Base-by-base conservation (phyloP, 108 stramenopile species). In the Nitzschia sp. region DNA sequence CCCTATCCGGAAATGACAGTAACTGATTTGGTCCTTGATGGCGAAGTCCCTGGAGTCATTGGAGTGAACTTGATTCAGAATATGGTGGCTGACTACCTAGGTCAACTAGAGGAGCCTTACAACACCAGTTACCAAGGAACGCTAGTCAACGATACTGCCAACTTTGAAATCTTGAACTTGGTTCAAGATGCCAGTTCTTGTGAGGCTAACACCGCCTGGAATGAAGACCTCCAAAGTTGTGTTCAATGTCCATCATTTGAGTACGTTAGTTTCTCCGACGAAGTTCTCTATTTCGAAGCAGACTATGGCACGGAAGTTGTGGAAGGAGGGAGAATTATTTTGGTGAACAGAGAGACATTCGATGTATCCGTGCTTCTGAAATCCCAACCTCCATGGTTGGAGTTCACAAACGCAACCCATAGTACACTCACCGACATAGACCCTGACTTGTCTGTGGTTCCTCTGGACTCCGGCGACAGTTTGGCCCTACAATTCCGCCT, bases 1-100 rank as follows among this genome's bases (percentile, higher is more conserved):
- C 75, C 75, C 12, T 83, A 53, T 44, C 71, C 75, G 7, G 55
- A 65, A n/a, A 43, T 78, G 24, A 63, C 41, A 19, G 24, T 75
- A 7, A 52, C 52, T 11, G 29, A 34, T 34, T 34, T 34, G 29
- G 29, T 34, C 29, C 29, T 34, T 3, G 29, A 34, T 34, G 81
- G 81, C 22, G 81, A 82, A 59, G 56, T 63, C 10, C 65, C 39
- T n/a, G 73, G 69, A 8, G 38, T 2, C 19, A 52, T 68, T 22
- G 61, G 51, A n/a, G 59, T 63, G 11, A 64, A 62, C 12, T 37
- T 40, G n/a, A 21, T 63, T 24, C 79, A 80, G 57, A 57, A 72
- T 15, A 53, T 76, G 25, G 75, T 80, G 25, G 70, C 51, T 17
- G 29, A 65, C 6, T 80, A 76, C 42, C 50, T 80, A n/a, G 48